Base-by-base conservation (phyloP, 225 moss, liverwort and hornwort species). In the Pleurozium schreberi region DNA sequence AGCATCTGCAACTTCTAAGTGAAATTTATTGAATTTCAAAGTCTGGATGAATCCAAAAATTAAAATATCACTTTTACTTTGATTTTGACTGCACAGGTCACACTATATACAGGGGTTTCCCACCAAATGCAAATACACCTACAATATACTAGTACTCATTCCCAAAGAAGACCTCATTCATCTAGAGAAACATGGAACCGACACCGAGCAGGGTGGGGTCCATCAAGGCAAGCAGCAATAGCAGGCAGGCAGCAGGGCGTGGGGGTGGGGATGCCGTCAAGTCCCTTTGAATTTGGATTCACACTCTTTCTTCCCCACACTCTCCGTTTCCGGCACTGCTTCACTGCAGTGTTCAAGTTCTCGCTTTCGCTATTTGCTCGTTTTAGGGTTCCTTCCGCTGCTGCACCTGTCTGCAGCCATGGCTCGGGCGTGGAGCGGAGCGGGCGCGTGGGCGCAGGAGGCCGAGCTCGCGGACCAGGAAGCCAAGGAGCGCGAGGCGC, bases 361-460 rank as follows among this genome's bases (percentile, higher is more conserved):
- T 52, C 42, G 78, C 55, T 40, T 50, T 55, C 38, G 42, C 23
- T 12, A 12, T 36, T 53, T 38, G 38, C 38, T 47, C 22, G 85
- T 80, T 81, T 89, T 89, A 92, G 91, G 92, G 92, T 88, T 88
- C 85, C 50, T 43, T 19, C 88, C n/a, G 31, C 70, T 36, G 84
- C 81, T 59, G 81, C 86, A 71, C 75, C 62, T 11, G 80, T 78
- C 55, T 45, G 82, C 62, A 88, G 93, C 90, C 87, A 98, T 97
- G 98, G 92, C 96, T 89, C 96, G 93, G 91, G 94, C 96, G 85
- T 97, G 97, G 97, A 93, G 96, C 68, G 97, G 97, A 81, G 95
- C 96, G 78, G 97, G 98, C 88, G 95, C 97, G 57, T 98, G 98
- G 98, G 98, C 98, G 84, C 96, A 96, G 89, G 98, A 98, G 68